Percentiles rank a stretch among this genome's conserved stretches.
Evolutionary conservation across 192 early-diverging fungal genomes (phyloP).

Genomic region (Backusella macrospora): DNA sequence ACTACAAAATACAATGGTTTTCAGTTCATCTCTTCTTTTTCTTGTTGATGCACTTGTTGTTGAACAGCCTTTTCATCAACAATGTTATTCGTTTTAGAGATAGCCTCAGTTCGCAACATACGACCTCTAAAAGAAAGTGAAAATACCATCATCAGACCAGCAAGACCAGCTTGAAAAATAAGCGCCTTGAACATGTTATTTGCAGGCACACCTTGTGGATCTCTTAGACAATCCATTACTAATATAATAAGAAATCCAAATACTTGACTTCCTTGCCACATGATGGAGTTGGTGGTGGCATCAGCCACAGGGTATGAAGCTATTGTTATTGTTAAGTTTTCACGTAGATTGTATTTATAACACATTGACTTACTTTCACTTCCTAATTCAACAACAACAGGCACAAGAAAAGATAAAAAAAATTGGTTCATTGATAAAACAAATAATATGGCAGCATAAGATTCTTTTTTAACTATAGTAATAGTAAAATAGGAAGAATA

Average conservation of each 20-base stretch:
- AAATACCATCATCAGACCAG: conserved; percentile 28
- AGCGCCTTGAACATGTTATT: conserved; percentile 33
- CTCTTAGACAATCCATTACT: conserved; percentile 33
- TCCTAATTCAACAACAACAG: conserved; percentile 36
- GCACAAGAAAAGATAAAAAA: conserved; percentile 37
- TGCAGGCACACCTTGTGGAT: conserved; percentile 20
- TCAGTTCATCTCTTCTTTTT: too few relatives aligned
- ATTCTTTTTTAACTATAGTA: conserved; percentile 28
- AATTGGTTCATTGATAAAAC: conserved; percentile 41
- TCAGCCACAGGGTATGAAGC: conserved; percentile 39
- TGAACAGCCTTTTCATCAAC: too few relatives aligned
- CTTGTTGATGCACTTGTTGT: too few relatives aligned
- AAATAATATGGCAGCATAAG: conserved; percentile 34
- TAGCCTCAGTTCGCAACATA: conserved; percentile 30
- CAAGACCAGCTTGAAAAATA: conserved; percentile 31
- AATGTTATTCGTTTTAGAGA: neutral
- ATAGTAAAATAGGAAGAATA: too few relatives aligned
- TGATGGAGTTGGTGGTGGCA: conserved; percentile 33
- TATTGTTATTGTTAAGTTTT: neutral
- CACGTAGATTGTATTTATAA: neutral
- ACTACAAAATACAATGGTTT: too few relatives aligned
- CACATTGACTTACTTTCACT: conserved; percentile 34
- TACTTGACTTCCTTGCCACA: conserved; percentile 41
- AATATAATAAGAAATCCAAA: conserved; percentile 35
- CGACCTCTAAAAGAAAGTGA: conserved; percentile 26